Conservation (phyloP, 2,329 filamentous ascomycete genomes). For the Nigrograna mackinnonii region DNA sequence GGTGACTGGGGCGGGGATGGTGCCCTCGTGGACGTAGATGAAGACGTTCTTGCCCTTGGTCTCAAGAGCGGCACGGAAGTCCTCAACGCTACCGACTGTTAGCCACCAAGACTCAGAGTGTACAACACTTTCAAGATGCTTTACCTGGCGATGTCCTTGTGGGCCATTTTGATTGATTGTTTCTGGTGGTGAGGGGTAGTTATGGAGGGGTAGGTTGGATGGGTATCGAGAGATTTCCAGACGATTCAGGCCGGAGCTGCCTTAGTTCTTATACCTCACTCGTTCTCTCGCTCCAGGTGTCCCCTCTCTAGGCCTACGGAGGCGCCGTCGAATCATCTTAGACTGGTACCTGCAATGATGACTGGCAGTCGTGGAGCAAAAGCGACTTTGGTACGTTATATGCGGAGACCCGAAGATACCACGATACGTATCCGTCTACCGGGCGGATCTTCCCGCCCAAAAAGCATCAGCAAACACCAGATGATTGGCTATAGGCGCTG, state of each 20-base stretch:
- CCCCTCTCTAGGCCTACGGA: no score
- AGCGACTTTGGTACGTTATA: not conserved
- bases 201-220: not conserved
- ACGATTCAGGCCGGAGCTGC: not conserved
- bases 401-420: not conserved
- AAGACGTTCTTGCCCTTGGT: constrained; percentile 34
- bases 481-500: no score
- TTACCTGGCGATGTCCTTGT: constrained; percentile 1
- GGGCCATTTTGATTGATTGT: not conserved
- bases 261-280: not conserved
- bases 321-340: not conserved
- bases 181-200: not conserved
- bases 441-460: no score
- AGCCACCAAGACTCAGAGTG: not conserved
- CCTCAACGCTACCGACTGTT: constrained; percentile 20
- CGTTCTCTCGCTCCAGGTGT: not conserved
- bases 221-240: not conserved
- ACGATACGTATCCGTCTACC: no score
- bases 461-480: no score
- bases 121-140: not conserved
- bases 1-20: constrained; percentile 22
- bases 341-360: not conserved
- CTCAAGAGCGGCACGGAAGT: constrained; percentile 28
- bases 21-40: constrained; percentile 32
- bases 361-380: no score